These are phyloP conservation scores for Phytomonas sp. DNA, from an alignment of 208 protist species.

Conservation along the genomic window DNA sequence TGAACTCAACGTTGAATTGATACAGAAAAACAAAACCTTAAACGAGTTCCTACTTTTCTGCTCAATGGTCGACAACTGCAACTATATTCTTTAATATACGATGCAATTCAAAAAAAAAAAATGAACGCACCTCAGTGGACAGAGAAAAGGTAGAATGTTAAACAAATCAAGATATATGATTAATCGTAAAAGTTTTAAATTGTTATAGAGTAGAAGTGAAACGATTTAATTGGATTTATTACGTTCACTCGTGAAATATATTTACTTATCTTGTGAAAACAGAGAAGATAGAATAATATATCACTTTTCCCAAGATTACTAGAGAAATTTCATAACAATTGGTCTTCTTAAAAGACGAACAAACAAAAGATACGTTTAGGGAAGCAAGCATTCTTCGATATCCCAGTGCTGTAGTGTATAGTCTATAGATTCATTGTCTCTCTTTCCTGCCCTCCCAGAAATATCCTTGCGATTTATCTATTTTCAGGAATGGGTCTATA, in stretches of 20 bases:
- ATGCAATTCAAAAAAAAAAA: slow-evolving; percentile 3
- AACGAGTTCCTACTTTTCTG: not conserved
- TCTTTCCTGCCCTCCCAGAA: not conserved
- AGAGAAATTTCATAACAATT: no score
- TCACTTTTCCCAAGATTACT: no score
- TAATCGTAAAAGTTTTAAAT: not conserved
- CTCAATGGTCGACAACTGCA: not conserved
- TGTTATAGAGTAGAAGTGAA: not conserved
- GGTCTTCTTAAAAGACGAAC: no score
- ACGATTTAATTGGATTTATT: not conserved
- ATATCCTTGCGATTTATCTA: not conserved
- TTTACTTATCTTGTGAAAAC: not conserved
- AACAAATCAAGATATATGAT: slow-evolving; percentile 9
- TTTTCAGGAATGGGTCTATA: not conserved
- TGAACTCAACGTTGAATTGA: not conserved
- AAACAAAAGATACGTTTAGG: no score
- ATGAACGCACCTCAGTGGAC: not conserved
- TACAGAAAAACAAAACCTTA: not conserved
- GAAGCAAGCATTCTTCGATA: no score
- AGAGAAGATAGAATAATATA: no score
- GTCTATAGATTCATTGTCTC: not conserved
- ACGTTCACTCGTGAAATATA: not conserved
- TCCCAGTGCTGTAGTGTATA: not conserved
- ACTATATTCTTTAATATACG: not conserved
- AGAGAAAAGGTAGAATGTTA: slow-evolving; percentile 9